Evolutionary conservation across 306 rosid species (phyloP), one percentile per base, ranked within the genome.

Genomic region (Cercis canadensis): DNA sequence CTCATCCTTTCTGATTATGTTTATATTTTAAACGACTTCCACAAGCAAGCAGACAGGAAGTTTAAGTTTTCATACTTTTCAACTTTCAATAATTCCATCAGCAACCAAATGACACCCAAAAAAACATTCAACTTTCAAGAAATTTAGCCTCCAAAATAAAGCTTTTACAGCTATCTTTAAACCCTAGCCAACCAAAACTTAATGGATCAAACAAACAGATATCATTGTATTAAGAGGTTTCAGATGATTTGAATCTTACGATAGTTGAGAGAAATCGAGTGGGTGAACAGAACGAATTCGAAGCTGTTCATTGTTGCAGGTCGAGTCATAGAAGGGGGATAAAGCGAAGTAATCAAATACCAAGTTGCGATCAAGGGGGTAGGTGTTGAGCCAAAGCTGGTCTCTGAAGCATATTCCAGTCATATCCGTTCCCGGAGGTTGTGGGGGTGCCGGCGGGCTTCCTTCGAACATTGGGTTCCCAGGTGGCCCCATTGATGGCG

Each of bases 371-470:
- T 90, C 98, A 2, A 94, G 87, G 9, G 95, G 95, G 68, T 84
- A 90, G 2, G 88, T 84, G 82, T 87, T 90, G n/a, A 94, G 90
- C 98, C 98, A 94, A 0, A 94, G 82, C 56, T 90, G 97, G 69
- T 94, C 98, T 53, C 92, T 72, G 83, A 94, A 94, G 90, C 96
- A 90, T 32, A 94, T 94, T 62, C 97, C 98, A 5, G 97, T 90
- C 97, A 94, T 94, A 81, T 94, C 97, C 1, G 94, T 88, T 13
- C 94, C 94, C 7, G 97, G 98, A 4, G 92, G 88, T 24, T 86
- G 92, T 19, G 87, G 75, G 5, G 66, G 76, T 40, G 78, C 75
- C 37, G 80, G 67, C 1, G 70, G 76, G 16, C 62, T 85, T 4
- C 87, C 98, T 4, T 92, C 98, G 45, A 87, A 62, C 75, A 64